Evolutionary conservation across 2,329 filamentous ascomycete genomes (phyloP), one percentile per base, ranked within the genome.

Genomic region (Chaetoscypha palmicola): DNA sequence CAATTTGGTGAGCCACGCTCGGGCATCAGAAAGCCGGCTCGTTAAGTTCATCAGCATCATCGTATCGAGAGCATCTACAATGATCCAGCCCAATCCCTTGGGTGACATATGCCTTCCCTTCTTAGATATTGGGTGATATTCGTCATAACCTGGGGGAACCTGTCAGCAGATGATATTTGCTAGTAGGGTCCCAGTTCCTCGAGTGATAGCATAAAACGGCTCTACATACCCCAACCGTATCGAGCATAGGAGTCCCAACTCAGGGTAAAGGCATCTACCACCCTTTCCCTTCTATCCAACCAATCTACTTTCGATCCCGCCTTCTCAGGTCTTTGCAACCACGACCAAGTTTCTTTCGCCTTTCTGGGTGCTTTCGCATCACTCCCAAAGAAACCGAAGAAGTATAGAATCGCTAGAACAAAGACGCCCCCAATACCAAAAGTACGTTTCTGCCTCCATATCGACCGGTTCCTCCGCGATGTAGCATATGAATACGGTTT

Each of bases 41-140:
- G 91, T 97, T 52, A 95, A 73, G 64, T 97, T 97, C 92, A 98
- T 98, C 49, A 98, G 72, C 69, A 98, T 98, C 74, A 97, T 77
- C 1, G 92, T 98, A 65, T 98, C 92, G 51, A 98, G 71, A 10
- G 91, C 81, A 67, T 98, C 92, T 45, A 98, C 83, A 50, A 98
- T 96, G 59, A 97, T 97, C 92, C 94, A 98, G 22, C 92, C 92
- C 66, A 98, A 74, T 20, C 91, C 92, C 50, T 87, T 81, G 3
- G 83, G 75, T 5, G 88, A 81, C 91, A 98, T 97, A 57, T 92
- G 81, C 40, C 72, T 73, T 38, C 88, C 86, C 14, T 69, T 79
- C 62, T 92, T 92, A 4, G 85, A 80, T 21, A 91, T 68, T 1
- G 92, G 92, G 56, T 87, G 80, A 62, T 86, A 98, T 64, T 92